Base-by-base conservation (phyloP, 352 stramenopile species). In the Globisporangium acanthophoron region DNA sequence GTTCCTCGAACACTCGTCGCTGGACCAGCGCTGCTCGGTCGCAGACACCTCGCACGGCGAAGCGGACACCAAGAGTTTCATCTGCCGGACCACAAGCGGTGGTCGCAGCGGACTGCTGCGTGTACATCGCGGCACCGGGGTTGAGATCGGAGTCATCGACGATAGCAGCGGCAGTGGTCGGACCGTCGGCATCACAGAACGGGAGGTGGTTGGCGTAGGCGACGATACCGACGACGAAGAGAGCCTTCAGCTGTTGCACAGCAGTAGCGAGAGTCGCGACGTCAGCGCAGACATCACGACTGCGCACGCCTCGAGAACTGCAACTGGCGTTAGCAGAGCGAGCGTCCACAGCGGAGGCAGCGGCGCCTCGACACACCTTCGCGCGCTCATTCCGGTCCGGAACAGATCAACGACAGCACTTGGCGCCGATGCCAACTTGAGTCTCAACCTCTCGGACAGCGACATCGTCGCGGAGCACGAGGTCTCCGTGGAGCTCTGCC, bases 401-500 rank as follows among this genome's bases (percentile, higher is more conserved):
- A 35, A 52, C 18, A 37, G 53, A 13, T 61, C 59, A 3, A 61
- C 48, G 20, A 61, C 48, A 3, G 16, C 39, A 0, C 21, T 65
- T 6, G 31, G 54, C 40, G 16, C 31, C n/a, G 21, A 40, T 3
- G 40, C 8, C 15, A 58, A 52, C 21, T 40, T 64, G 12, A 64
- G 56, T 13, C 51, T 74, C 35, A n/a, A 52, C 2, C 52, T 78
- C 20, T 44, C 60, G 0, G 44, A 69, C 24, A 61, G 70, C 4
- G 67, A 68, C 18, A 59, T 74, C 13, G 57, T 71, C 9, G 70
- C 76, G 1, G 71, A 84, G 54, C 68, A 87, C 39, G 70, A 86
- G 35, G 80, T 93, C 51, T 67, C 62, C 13, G 71, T 77, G 1
- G 77, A 88, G 49, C 67, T 89, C 45, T 93, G 83, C 47, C 83